Base-by-base conservation (phyloP, 345 rosid genomes). In the Eucalyptus sp. region DNA sequence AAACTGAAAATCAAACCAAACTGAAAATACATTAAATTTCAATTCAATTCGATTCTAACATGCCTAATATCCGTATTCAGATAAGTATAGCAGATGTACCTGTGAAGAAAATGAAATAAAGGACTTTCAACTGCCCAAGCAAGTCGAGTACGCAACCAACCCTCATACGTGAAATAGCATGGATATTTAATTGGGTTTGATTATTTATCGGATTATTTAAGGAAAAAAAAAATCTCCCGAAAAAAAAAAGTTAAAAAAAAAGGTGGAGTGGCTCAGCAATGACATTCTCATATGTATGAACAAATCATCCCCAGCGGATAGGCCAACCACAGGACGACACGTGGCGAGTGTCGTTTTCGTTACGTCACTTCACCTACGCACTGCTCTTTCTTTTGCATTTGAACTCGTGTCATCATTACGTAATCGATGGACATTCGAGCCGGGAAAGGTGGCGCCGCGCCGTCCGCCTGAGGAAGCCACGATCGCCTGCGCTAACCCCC, bases 361-460 rank as follows among this genome's bases (percentile, higher is more conserved):
- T 56, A 25, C 62, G 11, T 56, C 62, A 56, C 29, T 10, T 24
- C 62, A 4, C 29, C 62, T 24, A 5, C 62, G 62, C 33, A 12
- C 31, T 60, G 31, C 66, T 13, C 31, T 5, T 7, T 1, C 4
- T 50, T 27, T 85, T 12, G 31, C 3, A 29, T 49, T 50, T 86
- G 33, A 8, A 27, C 48, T 29, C 14, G 87, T 16, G 87, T n/a
- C 43, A 9, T 41, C 37, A 27, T 41, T 15, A 18, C 71, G 88
- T 86, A 44, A 87, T 85, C 33, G 89, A 87, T 52, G 87, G 29
- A 89, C 54, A 89, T 84, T 62, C 87, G 52, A 84, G 68, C 81
- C 64, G 86, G 86, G 90, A 84, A 86, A 90, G 91, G 46, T 86
- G 58, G 58, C 76, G 93, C 89, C 22, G 54, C 14, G 91, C 92